A percentile compares a stretch with the other conserved stretches of the same genome.
Conservation (phyloP, 139 green algal genomes). For the Picochlorum sp. region DNA sequence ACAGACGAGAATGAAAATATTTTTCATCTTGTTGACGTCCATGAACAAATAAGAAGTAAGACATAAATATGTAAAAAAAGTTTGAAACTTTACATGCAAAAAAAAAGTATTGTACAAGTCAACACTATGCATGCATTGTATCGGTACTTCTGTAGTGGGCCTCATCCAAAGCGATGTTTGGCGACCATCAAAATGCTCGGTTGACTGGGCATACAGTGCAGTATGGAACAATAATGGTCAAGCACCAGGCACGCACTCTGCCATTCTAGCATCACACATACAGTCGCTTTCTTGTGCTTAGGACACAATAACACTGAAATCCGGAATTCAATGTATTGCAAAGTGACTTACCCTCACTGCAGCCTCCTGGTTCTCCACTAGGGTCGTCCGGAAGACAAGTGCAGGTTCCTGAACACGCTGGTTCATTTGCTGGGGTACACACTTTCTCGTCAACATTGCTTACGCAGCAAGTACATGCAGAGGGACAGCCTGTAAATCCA, state of each 20-base stretch:
- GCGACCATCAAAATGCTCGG: not conserved
- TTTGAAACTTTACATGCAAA: slow-evolving; percentile 5
- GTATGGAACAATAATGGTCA: not conserved
- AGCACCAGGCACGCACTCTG: not conserved
- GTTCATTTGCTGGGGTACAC: no score
- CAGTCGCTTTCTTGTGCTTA: not conserved
- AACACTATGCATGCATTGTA: not conserved
- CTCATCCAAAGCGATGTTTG: not conserved
- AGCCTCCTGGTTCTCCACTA: not conserved
- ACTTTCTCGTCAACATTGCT: no score
- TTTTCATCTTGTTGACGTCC: not conserved
- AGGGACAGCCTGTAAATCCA: no score
- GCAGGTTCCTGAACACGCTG: not conserved
- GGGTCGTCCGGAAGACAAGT: not conserved
- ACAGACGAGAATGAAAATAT: not conserved
- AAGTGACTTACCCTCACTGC: not conserved
- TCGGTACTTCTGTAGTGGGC: not conserved
- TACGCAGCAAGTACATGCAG: no score
- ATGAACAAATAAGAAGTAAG: not conserved
- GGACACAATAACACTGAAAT: no score
- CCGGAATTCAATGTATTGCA: no score
- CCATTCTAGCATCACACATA: not conserved
- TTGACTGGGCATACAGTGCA: not conserved
- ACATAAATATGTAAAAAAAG: not conserved
- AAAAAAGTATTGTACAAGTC: not conserved